These are phyloP conservation scores for Gymnopilus dilepis DNA, from an alignment of 768 basidiomycete species.

Conservation along the genomic window DNA sequence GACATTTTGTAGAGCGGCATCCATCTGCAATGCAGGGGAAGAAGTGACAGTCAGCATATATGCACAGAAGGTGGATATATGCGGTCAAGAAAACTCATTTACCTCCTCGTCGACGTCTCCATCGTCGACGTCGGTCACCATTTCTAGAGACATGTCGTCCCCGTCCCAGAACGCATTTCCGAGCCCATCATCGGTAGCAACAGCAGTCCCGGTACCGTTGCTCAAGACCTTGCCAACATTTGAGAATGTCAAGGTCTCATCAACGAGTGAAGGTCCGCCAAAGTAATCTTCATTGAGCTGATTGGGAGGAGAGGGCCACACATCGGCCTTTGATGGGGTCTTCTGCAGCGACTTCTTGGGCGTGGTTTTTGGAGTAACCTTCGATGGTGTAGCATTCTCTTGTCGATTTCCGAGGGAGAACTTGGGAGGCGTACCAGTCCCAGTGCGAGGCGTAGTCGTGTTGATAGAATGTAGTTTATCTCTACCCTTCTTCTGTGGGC, in stretches of 20 bases:
- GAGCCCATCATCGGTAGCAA: slow-evolving; percentile 34
- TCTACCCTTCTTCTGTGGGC: slow-evolving; percentile 37
- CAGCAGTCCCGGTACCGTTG: slow-evolving; percentile 33
- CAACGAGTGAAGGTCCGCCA: slow-evolving; percentile 11
- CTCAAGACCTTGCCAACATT: slow-evolving; percentile 25
- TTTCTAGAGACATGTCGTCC: slow-evolving; percentile 71
- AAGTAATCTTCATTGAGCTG: slow-evolving; percentile 6
- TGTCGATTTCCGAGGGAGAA: slow-evolving; percentile 29
- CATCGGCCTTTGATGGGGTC: slow-evolving; percentile 13
- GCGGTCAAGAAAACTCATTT: slow-evolving; percentile 9
- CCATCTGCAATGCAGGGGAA: slow-evolving; percentile 35
- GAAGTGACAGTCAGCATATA: not conserved
- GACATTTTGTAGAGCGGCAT: slow-evolving; percentile 42
- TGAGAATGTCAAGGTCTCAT: slow-evolving; percentile 20
- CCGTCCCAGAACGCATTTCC: slow-evolving; percentile 44
- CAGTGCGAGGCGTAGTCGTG: slow-evolving; percentile 35
- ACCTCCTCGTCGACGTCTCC: slow-evolving; percentile 79
- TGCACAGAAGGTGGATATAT: not conserved
- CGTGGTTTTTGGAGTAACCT: slow-evolving; percentile 28
- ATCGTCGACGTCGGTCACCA: slow-evolving; percentile 67
- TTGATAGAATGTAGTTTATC: slow-evolving; percentile 26
- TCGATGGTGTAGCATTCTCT: slow-evolving; percentile 22
- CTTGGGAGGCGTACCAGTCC: slow-evolving; percentile 31
- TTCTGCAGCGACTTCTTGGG: slow-evolving; percentile 26
- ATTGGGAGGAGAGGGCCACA: slow-evolving; percentile 18